Evolutionary conservation across 345 rosid species (phyloP).

Genomic region (Erysimum cheiranthoides): DNA sequence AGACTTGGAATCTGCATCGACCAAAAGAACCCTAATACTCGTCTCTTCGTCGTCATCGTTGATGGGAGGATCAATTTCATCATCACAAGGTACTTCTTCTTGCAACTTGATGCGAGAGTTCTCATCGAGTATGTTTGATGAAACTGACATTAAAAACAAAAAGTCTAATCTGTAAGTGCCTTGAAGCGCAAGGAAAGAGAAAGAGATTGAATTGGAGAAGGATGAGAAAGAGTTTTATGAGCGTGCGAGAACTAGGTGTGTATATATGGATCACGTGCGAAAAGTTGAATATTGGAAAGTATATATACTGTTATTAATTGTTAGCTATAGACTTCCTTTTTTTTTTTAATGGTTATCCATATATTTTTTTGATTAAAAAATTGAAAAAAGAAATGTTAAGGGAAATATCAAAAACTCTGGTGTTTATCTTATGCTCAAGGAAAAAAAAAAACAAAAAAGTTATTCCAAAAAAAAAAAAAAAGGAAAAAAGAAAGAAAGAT

Average conservation of each 20-base stretch:
- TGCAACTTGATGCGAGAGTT: background rate
- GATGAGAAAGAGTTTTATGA: conserved; percentile 11
- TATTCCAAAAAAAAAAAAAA: too few species aligned
- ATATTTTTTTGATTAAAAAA: background rate
- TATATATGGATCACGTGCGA: conserved; percentile 30
- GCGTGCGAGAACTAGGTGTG: conserved; percentile 28
- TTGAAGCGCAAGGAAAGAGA: conserved; percentile 19
- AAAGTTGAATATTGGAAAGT: conserved; percentile 22
- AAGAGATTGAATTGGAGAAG: conserved; percentile 29
- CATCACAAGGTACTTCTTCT: background rate
- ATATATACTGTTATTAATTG: conserved; percentile 31
- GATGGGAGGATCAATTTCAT: background rate
- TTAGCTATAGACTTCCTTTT: conserved; percentile 22
- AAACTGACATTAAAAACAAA: conserved; percentile 11
- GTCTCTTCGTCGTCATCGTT: conserved; percentile 11
- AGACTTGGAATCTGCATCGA: conserved; percentile 35
- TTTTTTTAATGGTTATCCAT: background rate
- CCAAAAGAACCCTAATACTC: conserved; percentile 33
- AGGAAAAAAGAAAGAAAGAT: background rate
- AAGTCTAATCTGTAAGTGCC: conserved; percentile 1
- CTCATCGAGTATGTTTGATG: conserved; percentile 1
- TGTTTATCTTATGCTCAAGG: background rate
- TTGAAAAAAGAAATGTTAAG: background rate
- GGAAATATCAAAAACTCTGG: background rate
- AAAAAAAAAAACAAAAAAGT: background rate